Evolutionary conservation across 495 filamentous ascomycete species (phyloP).

Genomic region (Penicillium malachiteum): DNA sequence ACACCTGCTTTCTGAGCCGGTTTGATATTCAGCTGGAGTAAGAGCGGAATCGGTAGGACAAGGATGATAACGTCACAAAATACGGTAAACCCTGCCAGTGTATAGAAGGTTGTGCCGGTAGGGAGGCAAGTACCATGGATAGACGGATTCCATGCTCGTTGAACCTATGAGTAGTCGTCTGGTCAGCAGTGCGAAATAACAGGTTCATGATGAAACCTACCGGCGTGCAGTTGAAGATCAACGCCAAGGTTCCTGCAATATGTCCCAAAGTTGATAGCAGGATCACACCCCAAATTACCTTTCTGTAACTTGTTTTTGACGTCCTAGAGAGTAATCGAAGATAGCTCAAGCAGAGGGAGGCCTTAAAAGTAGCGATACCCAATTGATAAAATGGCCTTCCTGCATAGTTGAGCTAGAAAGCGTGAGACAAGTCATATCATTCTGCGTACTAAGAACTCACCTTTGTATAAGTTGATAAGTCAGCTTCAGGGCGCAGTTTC

Average conservation of each 20-base stretch:
- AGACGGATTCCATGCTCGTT: slow-evolving; percentile 46
- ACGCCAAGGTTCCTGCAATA: slow-evolving; percentile 46
- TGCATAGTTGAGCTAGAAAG: slow-evolving; percentile 47
- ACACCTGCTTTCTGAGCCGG: slow-evolving; percentile 51
- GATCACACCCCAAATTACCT: slow-evolving; percentile 49
- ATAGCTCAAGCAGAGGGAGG: slow-evolving; percentile 57
- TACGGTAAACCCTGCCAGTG: slow-evolving; percentile 52
- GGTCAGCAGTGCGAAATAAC: background rate
- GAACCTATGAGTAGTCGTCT: slow-evolving; percentile 26
- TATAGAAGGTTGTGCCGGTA: slow-evolving; percentile 52
- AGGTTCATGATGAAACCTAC: slow-evolving; percentile 24
- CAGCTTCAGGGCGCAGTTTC: slow-evolving; percentile 34
- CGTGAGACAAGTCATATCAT: background rate
- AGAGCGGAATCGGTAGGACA: slow-evolving; percentile 53
- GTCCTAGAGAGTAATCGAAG: slow-evolving; percentile 52
- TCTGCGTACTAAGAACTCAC: slow-evolving; percentile 10
- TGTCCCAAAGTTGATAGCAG: slow-evolving; percentile 44
- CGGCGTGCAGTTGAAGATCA: slow-evolving; percentile 55
- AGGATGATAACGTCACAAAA: slow-evolving; percentile 53
- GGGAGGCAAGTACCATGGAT: slow-evolving; percentile 48
- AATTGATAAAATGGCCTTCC: slow-evolving; percentile 60
- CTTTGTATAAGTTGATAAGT: slow-evolving; percentile 42
- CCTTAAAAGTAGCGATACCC: slow-evolving; percentile 59
- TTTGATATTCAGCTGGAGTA: slow-evolving; percentile 51
- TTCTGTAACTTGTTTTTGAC: slow-evolving; percentile 43